Evolutionary conservation across 805 yeast genomes (phyloP).

Genomic region (Monosporozyma solicola): DNA sequence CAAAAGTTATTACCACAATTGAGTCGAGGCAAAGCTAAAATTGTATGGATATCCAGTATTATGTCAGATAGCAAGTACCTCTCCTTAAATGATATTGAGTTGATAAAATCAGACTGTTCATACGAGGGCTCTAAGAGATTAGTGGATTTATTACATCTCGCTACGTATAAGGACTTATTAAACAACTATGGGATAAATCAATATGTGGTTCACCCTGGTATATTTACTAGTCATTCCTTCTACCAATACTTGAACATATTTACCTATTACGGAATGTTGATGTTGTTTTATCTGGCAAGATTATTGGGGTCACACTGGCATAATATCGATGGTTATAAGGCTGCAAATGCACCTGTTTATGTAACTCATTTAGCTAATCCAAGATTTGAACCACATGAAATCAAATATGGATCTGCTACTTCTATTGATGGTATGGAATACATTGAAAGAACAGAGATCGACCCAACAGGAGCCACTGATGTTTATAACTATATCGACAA

Average conservation of each 20-base stretch:
- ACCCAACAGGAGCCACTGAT: conserved; percentile 54
- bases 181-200: conserved; percentile 49
- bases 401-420: conserved; percentile 69
- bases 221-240: conserved; percentile 77
- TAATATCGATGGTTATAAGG: conserved; percentile 77
- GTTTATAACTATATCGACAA: conserved; percentile 55
- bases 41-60: conserved; percentile 80
- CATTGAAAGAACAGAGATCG: conserved; percentile 47
- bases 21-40: conserved; percentile 46
- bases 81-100: conserved; percentile 66
- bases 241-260: conserved; percentile 65
- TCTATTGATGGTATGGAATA: conserved; percentile 56
- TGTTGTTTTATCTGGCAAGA: conserved; percentile 77
- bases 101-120: conserved; percentile 52
- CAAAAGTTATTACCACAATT: conserved; percentile 54
- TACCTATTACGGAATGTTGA: conserved; percentile 78
- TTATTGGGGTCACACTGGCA: conserved; percentile 81
- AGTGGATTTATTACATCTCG: conserved; percentile 74
- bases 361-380: conserved; percentile 50
- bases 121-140: conserved; percentile 90
- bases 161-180: conserved; percentile 47
- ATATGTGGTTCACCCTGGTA: conserved; percentile 88
- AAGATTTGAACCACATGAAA: conserved; percentile 35
- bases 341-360: conserved; percentile 79
- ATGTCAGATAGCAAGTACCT: conserved; percentile 72